A percentile compares a stretch with the other conserved stretches of the same genome.
phyloP scores from a whole-genome alignment of 2,329 filamentous ascomycete genomes.

The Calonectria pseudoreteaudii region DNA sequence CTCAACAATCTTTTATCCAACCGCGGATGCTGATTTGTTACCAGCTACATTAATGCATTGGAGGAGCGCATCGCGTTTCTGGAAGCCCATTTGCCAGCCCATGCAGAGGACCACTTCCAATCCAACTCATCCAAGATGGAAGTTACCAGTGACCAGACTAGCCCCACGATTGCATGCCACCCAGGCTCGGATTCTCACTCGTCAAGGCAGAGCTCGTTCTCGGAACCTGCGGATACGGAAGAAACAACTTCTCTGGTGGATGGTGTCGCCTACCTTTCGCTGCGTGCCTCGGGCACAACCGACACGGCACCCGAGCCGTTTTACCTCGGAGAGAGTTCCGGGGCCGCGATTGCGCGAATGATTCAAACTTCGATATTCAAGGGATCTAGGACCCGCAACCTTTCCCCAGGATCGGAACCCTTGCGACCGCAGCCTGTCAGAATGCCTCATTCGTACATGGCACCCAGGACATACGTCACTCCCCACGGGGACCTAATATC shows the following conservation, averaged over 20 bases:
- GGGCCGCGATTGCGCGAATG: not conserved
- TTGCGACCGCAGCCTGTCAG: not conserved
- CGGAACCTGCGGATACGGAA: not conserved
- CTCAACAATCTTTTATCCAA: not conserved
- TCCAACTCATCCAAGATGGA: slow-evolving; percentile 7
- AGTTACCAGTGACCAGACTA: not conserved
- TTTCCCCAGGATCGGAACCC: not conserved
- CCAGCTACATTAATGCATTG: slow-evolving; percentile 13
- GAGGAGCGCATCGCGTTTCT: slow-evolving; percentile 46
- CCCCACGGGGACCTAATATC: not conserved
- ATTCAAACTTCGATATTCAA: not conserved
- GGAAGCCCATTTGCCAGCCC: slow-evolving; percentile 41
- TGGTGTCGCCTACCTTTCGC: not conserved
- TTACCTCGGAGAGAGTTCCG: not conserved
- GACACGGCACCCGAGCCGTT: not conserved
- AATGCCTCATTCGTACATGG: not conserved
- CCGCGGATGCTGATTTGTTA: not conserved
- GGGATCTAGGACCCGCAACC: not conserved
- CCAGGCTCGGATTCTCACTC: not conserved
- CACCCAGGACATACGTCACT: not conserved
- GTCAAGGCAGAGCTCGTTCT: not conserved
- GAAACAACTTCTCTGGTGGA: not conserved
- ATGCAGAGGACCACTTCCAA: slow-evolving; percentile 42
- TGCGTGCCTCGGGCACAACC: not conserved
- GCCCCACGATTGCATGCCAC: slow-evolving; percentile 24